Percentiles rank a stretch among this genome's conserved stretches.
These are phyloP conservation scores for Exophiala oligosperma DNA, from an alignment of 2,329 filamentous ascomycete species.

Conservation along the genomic window DNA sequence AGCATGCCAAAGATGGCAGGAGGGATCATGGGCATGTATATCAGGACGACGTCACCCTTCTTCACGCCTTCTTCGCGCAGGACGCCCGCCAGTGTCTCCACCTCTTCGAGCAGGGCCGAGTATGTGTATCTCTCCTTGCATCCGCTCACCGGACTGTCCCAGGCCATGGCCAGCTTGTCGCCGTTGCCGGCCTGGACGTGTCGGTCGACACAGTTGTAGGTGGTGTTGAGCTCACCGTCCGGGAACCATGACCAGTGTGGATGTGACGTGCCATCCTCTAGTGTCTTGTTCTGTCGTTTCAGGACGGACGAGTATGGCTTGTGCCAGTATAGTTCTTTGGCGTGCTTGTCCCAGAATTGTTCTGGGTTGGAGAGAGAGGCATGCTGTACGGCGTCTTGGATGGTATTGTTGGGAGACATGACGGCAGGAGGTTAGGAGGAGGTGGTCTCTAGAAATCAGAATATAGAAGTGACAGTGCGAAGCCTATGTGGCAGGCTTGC, in stretches of 20 bases:
- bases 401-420: constrained; percentile 26
- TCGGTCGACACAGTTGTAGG: constrained; percentile 87
- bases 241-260: constrained; percentile 88
- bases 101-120: constrained; percentile 70
- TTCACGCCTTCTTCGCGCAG: constrained; percentile 77
- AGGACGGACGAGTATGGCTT: constrained; percentile 67
- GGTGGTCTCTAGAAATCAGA: neutral
- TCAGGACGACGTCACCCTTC: constrained; percentile 81
- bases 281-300: constrained; percentile 59
- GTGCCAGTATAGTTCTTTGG: constrained; percentile 77
- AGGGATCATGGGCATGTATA: constrained; percentile 98
- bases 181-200: constrained; percentile 82
- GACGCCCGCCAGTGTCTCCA: constrained; percentile 78
- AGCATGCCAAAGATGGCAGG: constrained; percentile 83
- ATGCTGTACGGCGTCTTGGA: constrained; percentile 53
- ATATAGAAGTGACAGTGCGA: neutral
- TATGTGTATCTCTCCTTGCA: constrained; percentile 75
- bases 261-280: constrained; percentile 64
- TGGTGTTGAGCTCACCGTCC: constrained; percentile 83
- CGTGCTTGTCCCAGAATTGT: constrained; percentile 74
- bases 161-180: constrained; percentile 72
- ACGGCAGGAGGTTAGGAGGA: neutral
- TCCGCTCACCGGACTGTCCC: constrained; percentile 81
- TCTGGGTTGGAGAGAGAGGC: constrained; percentile 68
- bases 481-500: neutral